Evolutionary conservation across 257 asterid genomes (phyloP).

Genomic region (Cynanchum wilfordii): DNA sequence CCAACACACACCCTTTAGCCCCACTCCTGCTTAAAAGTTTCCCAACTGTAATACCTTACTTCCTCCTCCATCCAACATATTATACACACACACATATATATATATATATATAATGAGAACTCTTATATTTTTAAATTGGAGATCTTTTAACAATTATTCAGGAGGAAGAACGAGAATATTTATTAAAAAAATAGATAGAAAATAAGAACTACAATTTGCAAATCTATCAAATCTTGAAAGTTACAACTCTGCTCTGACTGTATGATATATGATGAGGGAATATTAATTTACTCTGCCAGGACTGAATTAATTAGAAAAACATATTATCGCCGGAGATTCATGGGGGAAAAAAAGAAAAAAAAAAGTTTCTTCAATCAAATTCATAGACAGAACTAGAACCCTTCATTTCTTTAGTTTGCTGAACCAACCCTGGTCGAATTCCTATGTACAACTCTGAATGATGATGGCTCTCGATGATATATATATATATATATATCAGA

Average conservation of each 20-base stretch:
- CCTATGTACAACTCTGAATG: background rate
- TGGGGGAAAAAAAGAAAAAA: background rate
- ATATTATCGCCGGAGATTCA: conserved; percentile 3
- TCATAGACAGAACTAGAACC: too few species aligned
- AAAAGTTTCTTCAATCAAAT: background rate
- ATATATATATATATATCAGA: background rate
- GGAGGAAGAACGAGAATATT: background rate
- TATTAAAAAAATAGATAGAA: background rate
- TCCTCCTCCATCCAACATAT: conserved; percentile 22
- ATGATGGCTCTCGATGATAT: background rate
- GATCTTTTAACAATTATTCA: too few species aligned
- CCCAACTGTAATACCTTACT: conserved; percentile 25
- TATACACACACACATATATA: too few species aligned
- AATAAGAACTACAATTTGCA: background rate
- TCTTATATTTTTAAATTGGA: too few species aligned
- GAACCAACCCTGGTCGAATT: background rate
- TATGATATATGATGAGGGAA: conserved; percentile 8
- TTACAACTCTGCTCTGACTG: background rate
- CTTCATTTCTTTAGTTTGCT: background rate
- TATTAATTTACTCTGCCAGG: conserved; percentile 11
- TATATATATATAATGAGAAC: too few species aligned
- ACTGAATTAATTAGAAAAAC: background rate
- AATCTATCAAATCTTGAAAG: conserved; percentile 4
- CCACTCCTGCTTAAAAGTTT: conserved; percentile 23
- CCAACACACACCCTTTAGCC: conserved; percentile 21